These are phyloP conservation scores for Pseudocercospora fuligena DNA, from an alignment of 2,329 filamentous ascomycete species.

Conservation along the genomic window DNA sequence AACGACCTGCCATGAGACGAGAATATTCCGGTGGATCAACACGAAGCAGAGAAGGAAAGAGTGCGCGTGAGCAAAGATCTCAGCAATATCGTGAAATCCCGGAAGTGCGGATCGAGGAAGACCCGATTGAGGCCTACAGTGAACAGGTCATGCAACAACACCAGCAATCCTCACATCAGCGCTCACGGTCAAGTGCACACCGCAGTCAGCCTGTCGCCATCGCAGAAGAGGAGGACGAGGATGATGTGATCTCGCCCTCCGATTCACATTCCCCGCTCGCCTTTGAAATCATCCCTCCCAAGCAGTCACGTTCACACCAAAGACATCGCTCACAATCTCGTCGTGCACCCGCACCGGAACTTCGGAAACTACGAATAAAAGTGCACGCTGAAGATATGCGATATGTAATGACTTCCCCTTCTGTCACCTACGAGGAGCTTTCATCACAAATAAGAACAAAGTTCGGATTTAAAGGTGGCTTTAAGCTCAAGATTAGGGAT, in stretches of 20 bases:
- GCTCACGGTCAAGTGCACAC: slow-evolving; percentile 40
- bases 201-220: slow-evolving; percentile 65
- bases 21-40: slow-evolving; percentile 39
- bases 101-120: slow-evolving; percentile 64
- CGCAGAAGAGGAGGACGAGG: slow-evolving; percentile 79
- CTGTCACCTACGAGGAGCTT: slow-evolving; percentile 76
- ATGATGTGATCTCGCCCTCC: slow-evolving; percentile 45
- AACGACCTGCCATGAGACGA: slow-evolving; percentile 46
- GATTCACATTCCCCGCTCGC: slow-evolving; percentile 48
- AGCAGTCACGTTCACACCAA: slow-evolving; percentile 22
- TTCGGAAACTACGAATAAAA: slow-evolving; percentile 84
- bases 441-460: slow-evolving; percentile 82
- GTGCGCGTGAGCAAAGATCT: slow-evolving; percentile 47
- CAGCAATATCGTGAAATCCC: slow-evolving; percentile 64
- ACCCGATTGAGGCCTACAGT: slow-evolving; percentile 44
- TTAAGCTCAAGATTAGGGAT: slow-evolving; percentile 88
- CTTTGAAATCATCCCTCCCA: slow-evolving; percentile 62
- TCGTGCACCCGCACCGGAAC: slow-evolving; percentile 57
- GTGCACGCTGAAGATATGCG: slow-evolving; percentile 89
- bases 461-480: slow-evolving; percentile 72
- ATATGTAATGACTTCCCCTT: slow-evolving; percentile 82
- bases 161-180: slow-evolving; percentile 29
- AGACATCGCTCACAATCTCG: slow-evolving; percentile 59
- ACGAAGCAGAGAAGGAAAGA: slow-evolving; percentile 28
- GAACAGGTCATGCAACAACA: slow-evolving; percentile 28